Conservation (phyloP, 169 alveolate genomes). For the Amoebophrya sp. region DNA sequence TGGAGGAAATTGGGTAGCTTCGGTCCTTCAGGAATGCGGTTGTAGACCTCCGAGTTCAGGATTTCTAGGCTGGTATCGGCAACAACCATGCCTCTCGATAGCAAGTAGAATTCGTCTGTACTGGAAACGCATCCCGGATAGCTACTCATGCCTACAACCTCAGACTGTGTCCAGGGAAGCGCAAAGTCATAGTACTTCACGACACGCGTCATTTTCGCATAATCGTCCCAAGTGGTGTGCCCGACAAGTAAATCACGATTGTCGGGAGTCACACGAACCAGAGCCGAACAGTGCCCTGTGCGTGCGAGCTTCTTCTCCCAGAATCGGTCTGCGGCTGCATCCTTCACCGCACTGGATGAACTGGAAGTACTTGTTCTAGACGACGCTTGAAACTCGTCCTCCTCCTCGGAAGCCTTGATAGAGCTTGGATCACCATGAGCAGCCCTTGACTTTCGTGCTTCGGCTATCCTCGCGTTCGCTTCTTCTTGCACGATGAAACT, state of each 20-base stretch:
- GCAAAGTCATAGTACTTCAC: neutral
- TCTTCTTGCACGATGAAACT: neutral
- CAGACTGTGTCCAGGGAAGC: neutral
- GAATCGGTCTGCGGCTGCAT: neutral
- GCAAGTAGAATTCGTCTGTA: conserved; percentile 11
- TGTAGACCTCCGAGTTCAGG: neutral
- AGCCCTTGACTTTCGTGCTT: neutral
- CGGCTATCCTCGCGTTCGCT: neutral
- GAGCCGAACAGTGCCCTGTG: neutral
- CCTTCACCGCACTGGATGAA: neutral
- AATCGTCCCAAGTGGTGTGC: conserved; percentile 17
- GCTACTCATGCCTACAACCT: neutral
- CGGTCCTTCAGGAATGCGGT: neutral
- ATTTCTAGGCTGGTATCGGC: conserved; percentile 11
- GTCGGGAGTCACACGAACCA: neutral
- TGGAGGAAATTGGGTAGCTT: neutral
- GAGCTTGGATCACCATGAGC: too few relatives aligned
- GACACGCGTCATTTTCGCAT: neutral
- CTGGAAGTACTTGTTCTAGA: too few relatives aligned
- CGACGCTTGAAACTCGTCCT: neutral
- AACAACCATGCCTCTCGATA: neutral
- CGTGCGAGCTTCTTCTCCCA: neutral
- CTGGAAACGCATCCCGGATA: neutral
- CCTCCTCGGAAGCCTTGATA: neutral
- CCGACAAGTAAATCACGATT: neutral